Percentiles rank a stretch among this genome's conserved stretches.
Evolutionary conservation across 2,329 filamentous ascomycete genomes (phyloP).

Genomic region (Colletotrichum sp.): DNA sequence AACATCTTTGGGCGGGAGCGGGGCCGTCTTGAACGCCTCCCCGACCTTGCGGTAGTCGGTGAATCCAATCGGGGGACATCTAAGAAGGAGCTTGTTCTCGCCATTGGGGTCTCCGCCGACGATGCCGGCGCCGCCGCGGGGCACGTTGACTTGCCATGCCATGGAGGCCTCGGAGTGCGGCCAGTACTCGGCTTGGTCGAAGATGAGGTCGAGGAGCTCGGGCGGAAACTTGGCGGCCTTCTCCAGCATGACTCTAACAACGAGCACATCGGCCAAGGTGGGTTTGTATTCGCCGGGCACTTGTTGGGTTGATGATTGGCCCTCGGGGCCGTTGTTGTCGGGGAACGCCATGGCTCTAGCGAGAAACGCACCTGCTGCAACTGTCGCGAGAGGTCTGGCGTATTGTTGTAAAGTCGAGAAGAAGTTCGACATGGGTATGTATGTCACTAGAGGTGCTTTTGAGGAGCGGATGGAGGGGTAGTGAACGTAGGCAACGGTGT

Average conservation of each 20-base stretch:
- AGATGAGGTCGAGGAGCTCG: constrained; percentile 60
- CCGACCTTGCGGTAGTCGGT: constrained; percentile 6
- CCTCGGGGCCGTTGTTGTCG: neutral
- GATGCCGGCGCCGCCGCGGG: constrained; percentile 26
- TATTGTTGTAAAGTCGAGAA: constrained; percentile 3
- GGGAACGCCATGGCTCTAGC: neutral
- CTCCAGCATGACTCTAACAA: constrained; percentile 53
- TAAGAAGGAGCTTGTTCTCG: constrained; percentile 39
- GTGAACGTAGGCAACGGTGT: neutral
- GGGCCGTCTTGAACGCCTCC: constrained; percentile 4
- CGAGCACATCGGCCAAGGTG: constrained; percentile 51
- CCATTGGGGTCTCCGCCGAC: constrained; percentile 21
- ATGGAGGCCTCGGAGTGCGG: constrained; percentile 47
- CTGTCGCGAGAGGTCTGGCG: neutral
- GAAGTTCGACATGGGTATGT: neutral
- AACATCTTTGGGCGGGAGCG: neutral
- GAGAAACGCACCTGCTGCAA: neutral
- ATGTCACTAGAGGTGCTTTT: neutral
- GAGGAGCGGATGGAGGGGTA: neutral
- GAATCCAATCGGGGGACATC: constrained; percentile 40
- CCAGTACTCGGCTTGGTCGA: constrained; percentile 70
- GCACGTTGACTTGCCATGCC: constrained; percentile 23
- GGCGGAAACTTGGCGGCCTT: constrained; percentile 50
- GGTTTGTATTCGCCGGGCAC: constrained; percentile 32
- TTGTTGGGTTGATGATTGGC: neutral